These are phyloP conservation scores for Phlebiopsis gigantea DNA, from an alignment of 768 basidiomycete genomes.

Conservation along the genomic window DNA sequence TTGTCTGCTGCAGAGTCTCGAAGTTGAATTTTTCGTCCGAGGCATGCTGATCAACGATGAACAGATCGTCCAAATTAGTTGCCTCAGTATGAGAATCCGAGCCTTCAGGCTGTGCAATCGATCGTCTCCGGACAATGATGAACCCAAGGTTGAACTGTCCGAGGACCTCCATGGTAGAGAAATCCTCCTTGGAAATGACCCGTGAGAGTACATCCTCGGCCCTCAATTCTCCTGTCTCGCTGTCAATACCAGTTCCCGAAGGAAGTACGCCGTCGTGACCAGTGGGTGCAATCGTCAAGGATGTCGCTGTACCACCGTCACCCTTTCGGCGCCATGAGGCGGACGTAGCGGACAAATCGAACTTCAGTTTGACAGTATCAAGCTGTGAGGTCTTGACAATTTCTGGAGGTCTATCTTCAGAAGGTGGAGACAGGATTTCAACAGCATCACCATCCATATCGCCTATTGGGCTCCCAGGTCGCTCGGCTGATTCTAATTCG, in stretches of 20 bases:
- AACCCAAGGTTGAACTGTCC: conserved; percentile 98
- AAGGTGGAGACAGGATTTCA: neutral
- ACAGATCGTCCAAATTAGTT: conserved; percentile 71
- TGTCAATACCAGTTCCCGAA: conserved; percentile 21
- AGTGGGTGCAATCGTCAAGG: neutral
- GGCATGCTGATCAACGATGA: conserved; percentile 96
- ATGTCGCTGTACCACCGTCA: neutral
- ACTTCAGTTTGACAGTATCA: conserved; percentile 4
- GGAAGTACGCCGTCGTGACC: conserved; percentile 2
- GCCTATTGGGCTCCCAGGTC: too few species aligned
- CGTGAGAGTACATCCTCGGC: conserved; percentile 70
- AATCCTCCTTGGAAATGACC: conserved; percentile 85
- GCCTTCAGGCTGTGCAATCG: neutral
- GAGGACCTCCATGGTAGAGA: conserved; percentile 73
- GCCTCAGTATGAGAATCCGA: neutral
- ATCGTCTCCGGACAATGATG: conserved; percentile 73
- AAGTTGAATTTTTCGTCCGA: conserved; percentile 99
- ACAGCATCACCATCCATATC: too few species aligned
- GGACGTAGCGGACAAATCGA: neutral
- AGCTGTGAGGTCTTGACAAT: neutral
- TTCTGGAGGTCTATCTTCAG: neutral
- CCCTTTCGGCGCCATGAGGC: conserved; percentile 1
- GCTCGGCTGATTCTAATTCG: too few species aligned
- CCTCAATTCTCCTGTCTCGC: conserved; percentile 35
- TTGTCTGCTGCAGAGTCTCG: conserved; percentile 88